Evolutionary conservation across 345 rosid genomes (phyloP).

Genomic region (Lumnitzera littorea): DNA sequence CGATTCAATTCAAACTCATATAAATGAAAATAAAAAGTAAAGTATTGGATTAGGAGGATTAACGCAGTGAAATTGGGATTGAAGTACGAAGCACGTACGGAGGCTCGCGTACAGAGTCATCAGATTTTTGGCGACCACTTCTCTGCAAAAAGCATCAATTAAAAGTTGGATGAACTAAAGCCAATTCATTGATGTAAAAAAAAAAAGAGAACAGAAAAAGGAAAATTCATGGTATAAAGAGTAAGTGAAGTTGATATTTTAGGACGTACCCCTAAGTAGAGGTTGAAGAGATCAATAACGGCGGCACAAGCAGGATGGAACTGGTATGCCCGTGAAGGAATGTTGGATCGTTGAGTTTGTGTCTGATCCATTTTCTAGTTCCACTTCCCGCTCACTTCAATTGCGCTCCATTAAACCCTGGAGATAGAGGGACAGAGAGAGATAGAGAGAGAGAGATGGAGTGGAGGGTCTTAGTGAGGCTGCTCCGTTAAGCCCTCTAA

Average conservation of each 20-base stretch:
- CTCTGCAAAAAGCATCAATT: conserved; percentile 32
- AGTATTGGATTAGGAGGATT: too few relatives aligned
- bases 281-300: conserved; percentile 78
- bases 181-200: not conserved
- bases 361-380: conserved; percentile 54
- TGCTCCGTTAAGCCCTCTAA: too few relatives aligned
- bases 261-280: conserved; percentile 65
- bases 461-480: too few relatives aligned
- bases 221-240: not conserved
- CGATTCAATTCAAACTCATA: not conserved
- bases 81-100: conserved; percentile 44
- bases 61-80: not conserved
- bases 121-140: conserved; percentile 60
- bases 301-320: conserved; percentile 72
- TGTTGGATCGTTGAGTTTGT: conserved; percentile 52
- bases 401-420: too few relatives aligned
- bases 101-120: conserved; percentile 66
- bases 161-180: not conserved
- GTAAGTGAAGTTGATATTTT: not conserved
- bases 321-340: conserved; percentile 59
- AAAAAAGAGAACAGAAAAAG: not conserved
- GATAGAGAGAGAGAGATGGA: too few relatives aligned
- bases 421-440: not conserved
- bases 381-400: not conserved
- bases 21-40: not conserved